Conservation (phyloP, 345 rosid species). For the Euphorbia peplus region DNA sequence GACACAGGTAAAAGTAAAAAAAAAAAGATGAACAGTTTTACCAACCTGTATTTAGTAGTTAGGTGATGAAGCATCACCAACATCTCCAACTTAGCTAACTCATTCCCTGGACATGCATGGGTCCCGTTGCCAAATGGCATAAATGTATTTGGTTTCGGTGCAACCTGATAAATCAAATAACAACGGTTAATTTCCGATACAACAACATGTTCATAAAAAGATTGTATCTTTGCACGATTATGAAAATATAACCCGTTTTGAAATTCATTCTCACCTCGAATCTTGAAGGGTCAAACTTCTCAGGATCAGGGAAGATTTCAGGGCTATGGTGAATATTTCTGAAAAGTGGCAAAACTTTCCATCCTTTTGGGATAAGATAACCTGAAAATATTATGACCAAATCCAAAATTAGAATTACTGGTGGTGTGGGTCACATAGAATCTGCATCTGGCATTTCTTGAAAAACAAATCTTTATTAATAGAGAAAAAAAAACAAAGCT, state of each 20-base stretch:
- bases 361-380: conserved; percentile 51
- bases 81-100: conserved; percentile 76
- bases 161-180: conserved; percentile 40
- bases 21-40: neutral
- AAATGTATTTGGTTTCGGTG: conserved; percentile 79
- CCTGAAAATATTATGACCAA: conserved; percentile 30
- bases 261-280: conserved; percentile 39
- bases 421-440: too few relatives aligned
- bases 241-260: too few relatives aligned
- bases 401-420: neutral
- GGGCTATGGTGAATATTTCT: conserved; percentile 50
- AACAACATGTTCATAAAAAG: too few relatives aligned
- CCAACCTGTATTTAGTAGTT: conserved; percentile 86
- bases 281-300: conserved; percentile 46
- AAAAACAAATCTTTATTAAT: too few relatives aligned
- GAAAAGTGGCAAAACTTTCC: conserved; percentile 57
- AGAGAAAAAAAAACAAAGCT: too few relatives aligned
- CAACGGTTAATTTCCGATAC: too few relatives aligned
- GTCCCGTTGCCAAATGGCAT: conserved; percentile 90
- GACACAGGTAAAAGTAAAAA: too few relatives aligned
- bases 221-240: too few relatives aligned
- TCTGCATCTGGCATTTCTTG: neutral
- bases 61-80: conserved; percentile 80
- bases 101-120: conserved; percentile 91
- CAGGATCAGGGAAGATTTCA: conserved; percentile 41